These are phyloP conservation scores for Diplosphaera chodatii DNA, from an alignment of 139 green algal genomes.

Conservation along the genomic window DNA sequence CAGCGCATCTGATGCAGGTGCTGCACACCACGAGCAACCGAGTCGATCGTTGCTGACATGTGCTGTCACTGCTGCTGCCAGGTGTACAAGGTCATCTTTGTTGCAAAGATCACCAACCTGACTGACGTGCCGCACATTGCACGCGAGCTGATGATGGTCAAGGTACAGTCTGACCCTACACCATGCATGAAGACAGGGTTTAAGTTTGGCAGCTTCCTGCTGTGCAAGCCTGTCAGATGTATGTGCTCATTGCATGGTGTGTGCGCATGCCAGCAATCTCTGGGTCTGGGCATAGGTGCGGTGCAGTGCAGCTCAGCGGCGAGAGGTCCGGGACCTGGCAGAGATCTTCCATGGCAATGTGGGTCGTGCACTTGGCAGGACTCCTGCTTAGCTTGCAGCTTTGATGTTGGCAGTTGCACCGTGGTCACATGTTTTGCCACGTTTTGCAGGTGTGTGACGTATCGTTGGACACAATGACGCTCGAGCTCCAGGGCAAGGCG, in stretches of 20 bases:
- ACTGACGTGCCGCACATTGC: slow-evolving; percentile 66
- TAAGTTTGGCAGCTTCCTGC: neutral
- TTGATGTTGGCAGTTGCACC: too few species aligned
- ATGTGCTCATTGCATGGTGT: too few species aligned
- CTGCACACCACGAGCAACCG: too few species aligned
- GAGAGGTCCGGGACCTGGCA: slow-evolving; percentile 79
- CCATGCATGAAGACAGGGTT: neutral
- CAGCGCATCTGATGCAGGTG: too few species aligned
- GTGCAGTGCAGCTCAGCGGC: slow-evolving; percentile 56
- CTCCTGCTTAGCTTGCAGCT: too few species aligned
- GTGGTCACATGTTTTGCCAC: too few species aligned
- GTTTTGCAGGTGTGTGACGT: slow-evolving; percentile 67
- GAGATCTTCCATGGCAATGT: slow-evolving; percentile 85
- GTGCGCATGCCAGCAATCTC: too few species aligned
- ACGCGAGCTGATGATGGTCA: slow-evolving; percentile 94
- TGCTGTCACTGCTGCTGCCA: too few species aligned
- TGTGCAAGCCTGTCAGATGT: too few species aligned
- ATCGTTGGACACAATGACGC: slow-evolving; percentile 62
- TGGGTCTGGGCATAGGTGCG: slow-evolving; percentile 39
- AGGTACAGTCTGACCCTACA: too few species aligned
- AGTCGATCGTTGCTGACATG: too few species aligned
- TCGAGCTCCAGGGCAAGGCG: slow-evolving; percentile 87
- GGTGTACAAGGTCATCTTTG: slow-evolving; percentile 1
- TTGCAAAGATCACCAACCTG: slow-evolving; percentile 56
- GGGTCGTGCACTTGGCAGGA: too few species aligned